Evolutionary conservation across 2,329 filamentous ascomycete species (phyloP).

Genomic region (Phoma sp.): DNA sequence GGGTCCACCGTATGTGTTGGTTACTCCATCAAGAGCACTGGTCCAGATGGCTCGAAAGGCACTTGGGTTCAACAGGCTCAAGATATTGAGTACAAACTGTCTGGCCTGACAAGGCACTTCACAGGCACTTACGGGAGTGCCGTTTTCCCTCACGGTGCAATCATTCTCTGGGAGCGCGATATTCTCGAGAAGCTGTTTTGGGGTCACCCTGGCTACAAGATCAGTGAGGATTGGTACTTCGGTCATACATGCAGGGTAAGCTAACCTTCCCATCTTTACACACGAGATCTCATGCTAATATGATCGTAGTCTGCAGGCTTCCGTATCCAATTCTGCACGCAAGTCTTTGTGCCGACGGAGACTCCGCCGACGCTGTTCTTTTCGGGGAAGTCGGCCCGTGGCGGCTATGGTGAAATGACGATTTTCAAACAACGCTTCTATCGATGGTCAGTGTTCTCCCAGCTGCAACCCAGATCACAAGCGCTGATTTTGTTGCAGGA

Average conservation of each 20-base stretch:
- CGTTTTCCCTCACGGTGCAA: slow-evolving; percentile 59
- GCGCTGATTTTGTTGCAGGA: slow-evolving; percentile 21
- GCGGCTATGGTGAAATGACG: slow-evolving; percentile 60
- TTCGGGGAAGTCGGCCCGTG: slow-evolving; percentile 47
- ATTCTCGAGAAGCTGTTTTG: slow-evolving; percentile 54
- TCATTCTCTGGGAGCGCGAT: slow-evolving; percentile 56
- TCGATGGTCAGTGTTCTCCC: slow-evolving; percentile 43
- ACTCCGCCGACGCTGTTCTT: slow-evolving; percentile 54
- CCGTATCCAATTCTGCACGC: slow-evolving; percentile 56
- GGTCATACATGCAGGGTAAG: slow-evolving; percentile 52
- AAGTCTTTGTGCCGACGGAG: slow-evolving; percentile 58
- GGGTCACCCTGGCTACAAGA: slow-evolving; percentile 56
- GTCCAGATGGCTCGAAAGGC: slow-evolving; percentile 33
- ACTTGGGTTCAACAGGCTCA: slow-evolving; percentile 55
- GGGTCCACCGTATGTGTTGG: slow-evolving; percentile 48
- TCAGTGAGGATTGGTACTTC: slow-evolving; percentile 61
- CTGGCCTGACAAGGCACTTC: slow-evolving; percentile 53
- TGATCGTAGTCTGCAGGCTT: slow-evolving; percentile 43
- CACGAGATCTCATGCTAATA: not conserved
- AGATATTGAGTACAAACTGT: slow-evolving; percentile 59
- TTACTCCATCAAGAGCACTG: slow-evolving; percentile 58
- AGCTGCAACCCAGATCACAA: not conserved
- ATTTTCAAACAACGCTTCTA: slow-evolving; percentile 58
- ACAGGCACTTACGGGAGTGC: slow-evolving; percentile 55
- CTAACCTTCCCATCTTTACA: not conserved